These are phyloP conservation scores for Acanthamoeba healyi DNA, from an alignment of 208 protist species.

Conservation along the genomic window DNA sequence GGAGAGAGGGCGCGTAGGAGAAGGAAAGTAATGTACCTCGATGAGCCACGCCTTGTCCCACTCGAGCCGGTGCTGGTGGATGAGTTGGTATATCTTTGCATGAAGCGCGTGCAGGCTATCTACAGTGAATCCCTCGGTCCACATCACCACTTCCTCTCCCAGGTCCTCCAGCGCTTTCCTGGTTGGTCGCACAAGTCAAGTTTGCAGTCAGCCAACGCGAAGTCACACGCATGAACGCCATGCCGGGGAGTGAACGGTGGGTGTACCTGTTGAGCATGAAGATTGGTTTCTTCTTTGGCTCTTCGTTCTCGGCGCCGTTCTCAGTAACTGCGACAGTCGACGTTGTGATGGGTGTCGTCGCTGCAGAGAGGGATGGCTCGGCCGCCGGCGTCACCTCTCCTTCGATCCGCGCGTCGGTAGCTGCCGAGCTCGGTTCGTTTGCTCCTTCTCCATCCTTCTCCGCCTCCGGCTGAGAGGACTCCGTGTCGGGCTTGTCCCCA, in stretches of 20 bases:
- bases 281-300: background rate
- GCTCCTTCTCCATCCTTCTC: background rate
- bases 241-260: no score
- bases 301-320: no score
- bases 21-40: background rate
- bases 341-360: no score
- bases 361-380: background rate
- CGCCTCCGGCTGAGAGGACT: background rate
- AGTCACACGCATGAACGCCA: no score
- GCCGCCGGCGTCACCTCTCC: background rate
- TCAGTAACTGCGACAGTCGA: no score
- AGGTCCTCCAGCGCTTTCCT: background rate
- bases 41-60: slow-evolving; percentile 69
- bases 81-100: slow-evolving; percentile 67
- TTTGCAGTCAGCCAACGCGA: no score
- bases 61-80: slow-evolving; percentile 52
- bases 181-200: no score
- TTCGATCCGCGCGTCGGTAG: no score
- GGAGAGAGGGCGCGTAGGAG: background rate
- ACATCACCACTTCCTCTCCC: background rate
- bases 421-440: background rate
- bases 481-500: background rate
- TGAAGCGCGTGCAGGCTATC: slow-evolving; percentile 71
- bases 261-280: slow-evolving; percentile 38
- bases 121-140: slow-evolving; percentile 61